Base-by-base conservation (phyloP, 768 basidiomycete genomes). In the Mrakia blollopis region DNA sequence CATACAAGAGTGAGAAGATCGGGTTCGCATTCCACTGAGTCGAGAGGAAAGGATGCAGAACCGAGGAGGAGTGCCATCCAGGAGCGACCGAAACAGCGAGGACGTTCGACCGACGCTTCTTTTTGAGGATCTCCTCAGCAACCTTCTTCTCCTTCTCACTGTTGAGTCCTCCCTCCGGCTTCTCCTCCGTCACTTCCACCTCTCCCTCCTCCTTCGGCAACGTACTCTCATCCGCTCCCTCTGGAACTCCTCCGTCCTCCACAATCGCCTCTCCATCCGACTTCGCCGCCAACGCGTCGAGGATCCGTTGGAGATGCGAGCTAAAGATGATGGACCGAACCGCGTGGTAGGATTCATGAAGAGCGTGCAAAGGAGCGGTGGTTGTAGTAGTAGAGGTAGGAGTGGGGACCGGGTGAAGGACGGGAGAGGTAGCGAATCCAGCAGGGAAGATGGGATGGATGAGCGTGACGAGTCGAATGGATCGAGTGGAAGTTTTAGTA, bases 251-350 rank as follows among this genome's bases (percentile, higher is more conserved):
- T 23, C 23, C 61, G 13, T 28, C 23, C 13, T 37, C 72, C 13
- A 35, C 25, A 28, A 57, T 28, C 25, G 57, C 57, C 25, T 65
- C 61, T 18, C 44, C 67, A 28, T 77, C 71, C 4, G n/a, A 37
- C 71, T 77, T 73, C 30, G 32, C 50, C 16, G 77, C 32, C 21
- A 78, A 54, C 5, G 77, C 77, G 73, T 78, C 54, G 41, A 78
- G 73, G 68, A 78, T 78, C 28, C 77, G 73, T 57, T 78, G 77
- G 50, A 78, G 69, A 47, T 78, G 77, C 30, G 77, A 52, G 47
- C n/a, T 23, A 37, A 73, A 73, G 54, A 78, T 47, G 44, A 78
- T 78, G 16, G 77, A 60, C 11, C 77, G 77, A 13, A 78, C 65
- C 28, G 76, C 76, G 39, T 77, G 76, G 57, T 77, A 71, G 14